These are phyloP conservation scores for Cercophora sp. DNA, from an alignment of 495 filamentous ascomycete genomes.

Conservation along the genomic window DNA sequence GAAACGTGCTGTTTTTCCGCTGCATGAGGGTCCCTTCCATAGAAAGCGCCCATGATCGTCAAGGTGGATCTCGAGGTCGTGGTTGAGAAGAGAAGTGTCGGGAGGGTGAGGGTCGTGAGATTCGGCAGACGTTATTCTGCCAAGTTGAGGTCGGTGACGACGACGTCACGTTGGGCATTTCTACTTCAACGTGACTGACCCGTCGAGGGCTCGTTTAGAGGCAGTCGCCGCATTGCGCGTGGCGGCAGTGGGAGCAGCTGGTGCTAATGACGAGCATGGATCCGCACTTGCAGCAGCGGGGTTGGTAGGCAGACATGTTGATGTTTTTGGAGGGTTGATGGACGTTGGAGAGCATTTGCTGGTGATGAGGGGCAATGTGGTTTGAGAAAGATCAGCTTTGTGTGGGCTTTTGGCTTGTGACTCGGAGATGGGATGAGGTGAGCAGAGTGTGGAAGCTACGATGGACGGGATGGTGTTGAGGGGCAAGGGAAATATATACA, in stretches of 20 bases:
- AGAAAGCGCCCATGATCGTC: no score
- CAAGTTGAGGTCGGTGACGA: background rate
- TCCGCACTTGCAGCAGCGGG: slow-evolving; percentile 47
- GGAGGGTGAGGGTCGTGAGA: no score
- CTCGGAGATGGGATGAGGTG: background rate
- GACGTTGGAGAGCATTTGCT: background rate
- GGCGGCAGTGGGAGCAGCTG: slow-evolving; percentile 40
- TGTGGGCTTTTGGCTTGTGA: no score
- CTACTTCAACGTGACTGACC: no score
- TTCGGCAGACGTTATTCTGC: no score
- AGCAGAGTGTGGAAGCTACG: no score
- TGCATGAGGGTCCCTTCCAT: no score
- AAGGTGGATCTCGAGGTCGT: no score
- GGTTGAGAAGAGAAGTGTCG: no score
- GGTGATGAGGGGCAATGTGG: background rate
- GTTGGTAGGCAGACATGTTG: slow-evolving; percentile 34
- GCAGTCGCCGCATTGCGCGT: slow-evolving; percentile 41
- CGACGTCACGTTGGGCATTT: background rate
- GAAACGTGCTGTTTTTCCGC: no score
- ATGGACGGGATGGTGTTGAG: slow-evolving; percentile 1
- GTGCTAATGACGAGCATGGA: slow-evolving; percentile 47
- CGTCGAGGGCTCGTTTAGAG: slow-evolving; percentile 23
- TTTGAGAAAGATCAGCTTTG: background rate
- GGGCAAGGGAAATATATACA: slow-evolving; percentile 5
- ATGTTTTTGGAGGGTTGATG: background rate